Conservation (phyloP, 164 flowering plant genomes). For the Vitis amurensis region DNA sequence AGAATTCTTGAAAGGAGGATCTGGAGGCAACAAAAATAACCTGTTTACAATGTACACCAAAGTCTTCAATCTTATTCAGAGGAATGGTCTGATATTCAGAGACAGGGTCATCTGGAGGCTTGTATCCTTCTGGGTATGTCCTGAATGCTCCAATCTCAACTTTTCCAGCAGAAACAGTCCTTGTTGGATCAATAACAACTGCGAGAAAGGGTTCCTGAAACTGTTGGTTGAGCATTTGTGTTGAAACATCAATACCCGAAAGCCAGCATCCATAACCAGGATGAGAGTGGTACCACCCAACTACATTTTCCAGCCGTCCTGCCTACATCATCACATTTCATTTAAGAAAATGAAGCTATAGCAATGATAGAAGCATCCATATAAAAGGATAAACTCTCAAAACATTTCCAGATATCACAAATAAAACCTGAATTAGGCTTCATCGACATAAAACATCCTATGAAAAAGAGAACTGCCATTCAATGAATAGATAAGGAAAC, state of each 20-base stretch:
- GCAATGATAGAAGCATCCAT: too few relatives aligned
- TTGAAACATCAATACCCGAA: constrained; percentile 93
- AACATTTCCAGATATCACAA: not conserved
- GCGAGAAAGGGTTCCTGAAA: constrained; percentile 97
- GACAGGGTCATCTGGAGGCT: constrained; percentile 91
- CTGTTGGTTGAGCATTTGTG: constrained; percentile 95
- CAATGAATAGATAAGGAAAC: too few relatives aligned
- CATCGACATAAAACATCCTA: not conserved
- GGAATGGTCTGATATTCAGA: constrained; percentile 99
- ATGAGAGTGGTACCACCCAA: constrained; percentile 99
- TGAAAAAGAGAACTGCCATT: too few relatives aligned
- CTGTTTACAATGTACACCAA: constrained; percentile 99
- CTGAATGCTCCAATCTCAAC: constrained; percentile 98
- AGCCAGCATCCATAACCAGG: constrained; percentile 99
- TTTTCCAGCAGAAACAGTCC: constrained; percentile 97
- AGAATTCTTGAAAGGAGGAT: not conserved
- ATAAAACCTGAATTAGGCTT: not conserved
- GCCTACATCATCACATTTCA: constrained; percentile 44
- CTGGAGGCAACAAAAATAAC: constrained; percentile 23
- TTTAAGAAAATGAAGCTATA: not conserved
- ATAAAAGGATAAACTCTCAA: not conserved
- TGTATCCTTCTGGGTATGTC: constrained; percentile 90
- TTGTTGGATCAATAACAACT: constrained; percentile 94
- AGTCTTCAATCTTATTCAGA: constrained; percentile 94
- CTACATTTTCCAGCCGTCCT: constrained; percentile 93